Base-by-base conservation (phyloP, 306 rosid genomes). In the Vicia villosa region DNA sequence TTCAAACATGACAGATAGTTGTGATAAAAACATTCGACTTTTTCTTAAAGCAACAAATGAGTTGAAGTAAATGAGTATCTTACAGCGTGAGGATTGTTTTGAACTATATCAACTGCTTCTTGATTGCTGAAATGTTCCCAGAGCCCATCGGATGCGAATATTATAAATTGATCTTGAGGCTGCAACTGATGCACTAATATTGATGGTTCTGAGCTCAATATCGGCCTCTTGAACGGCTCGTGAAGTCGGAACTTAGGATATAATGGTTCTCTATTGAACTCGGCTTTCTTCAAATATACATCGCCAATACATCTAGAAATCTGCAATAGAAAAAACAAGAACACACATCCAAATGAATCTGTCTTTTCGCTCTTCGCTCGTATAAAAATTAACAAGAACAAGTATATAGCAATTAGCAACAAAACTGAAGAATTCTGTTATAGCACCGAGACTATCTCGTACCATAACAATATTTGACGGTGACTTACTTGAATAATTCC, bases 61-160 rank as follows among this genome's bases (percentile, higher is more conserved):
- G 30, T 21, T 11, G 8, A 52, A 55, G 69, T 34, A 52, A 69
- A 49, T 19, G 46, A 17, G 55, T 37, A 72, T 73, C 90, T 89
- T 82, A 91, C 97, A 19, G 21, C 66, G 59, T 77, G 92, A 24
- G 90, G 82, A 74, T 81, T 88, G 51, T 87, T 92, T 74, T 84
- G 95, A 83, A 91, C 95, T 74, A 91, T 82, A 81, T 91, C 86
- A 54, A 89, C 97, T n/a, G 96, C 97, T 81, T 89, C 87, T 85
- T 92, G 97, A 80, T 92, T 92, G 88, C 73, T 82, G 73, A 92
- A 87, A 80, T 92, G 97, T 65, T 92, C 97, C 97, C 97, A 92
- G 38, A 92, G 93, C 68, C 97, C 97, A 81, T 92, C 97, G 20
- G 97, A 92, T 47, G 97, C 97, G 52, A 87, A 89, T 78, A 92